A percentile compares a stretch with the other conserved stretches of the same genome.
Evolutionary conservation across 345 rosid genomes (phyloP).

Genomic region (Hibiscus mutabilis): DNA sequence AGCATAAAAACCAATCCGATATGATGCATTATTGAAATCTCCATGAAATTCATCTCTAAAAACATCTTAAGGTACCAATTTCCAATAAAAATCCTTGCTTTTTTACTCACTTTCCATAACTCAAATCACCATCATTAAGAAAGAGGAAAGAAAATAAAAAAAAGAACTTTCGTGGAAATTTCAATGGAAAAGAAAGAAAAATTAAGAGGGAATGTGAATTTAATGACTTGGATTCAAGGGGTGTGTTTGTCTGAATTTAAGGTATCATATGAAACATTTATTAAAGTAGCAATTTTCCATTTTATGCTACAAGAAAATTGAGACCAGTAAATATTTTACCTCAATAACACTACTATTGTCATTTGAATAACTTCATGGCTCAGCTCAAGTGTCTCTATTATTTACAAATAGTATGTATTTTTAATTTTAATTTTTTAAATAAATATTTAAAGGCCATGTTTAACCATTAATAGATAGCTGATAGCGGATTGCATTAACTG

Average conservation of each 20-base stretch:
- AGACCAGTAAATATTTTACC: background rate
- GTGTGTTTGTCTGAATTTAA: background rate
- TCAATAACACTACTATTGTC: background rate
- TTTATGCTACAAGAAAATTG: background rate
- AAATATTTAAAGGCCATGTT: too few relatives aligned
- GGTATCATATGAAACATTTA: background rate
- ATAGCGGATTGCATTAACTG: too few relatives aligned
- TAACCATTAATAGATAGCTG: too few relatives aligned
- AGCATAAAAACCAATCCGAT: slow-evolving; percentile 50
- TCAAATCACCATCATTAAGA: background rate
- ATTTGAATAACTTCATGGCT: background rate
- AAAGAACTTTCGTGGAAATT: background rate
- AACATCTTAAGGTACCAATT: background rate
- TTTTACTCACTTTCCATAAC: background rate
- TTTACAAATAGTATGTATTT: background rate
- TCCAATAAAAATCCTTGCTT: background rate
- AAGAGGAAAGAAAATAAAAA: too few relatives aligned
- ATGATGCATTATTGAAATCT: slow-evolving; percentile 63
- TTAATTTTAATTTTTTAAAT: too few relatives aligned
- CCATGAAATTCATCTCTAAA: slow-evolving; percentile 21
- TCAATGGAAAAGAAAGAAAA: background rate
- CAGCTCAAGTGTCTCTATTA: background rate
- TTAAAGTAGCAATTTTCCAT: background rate
- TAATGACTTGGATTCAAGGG: background rate
- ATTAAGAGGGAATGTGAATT: background rate